Evolutionary conservation across 78 protist species (phyloP).

Genomic region (Neovahlkampfia damariscottae): DNA sequence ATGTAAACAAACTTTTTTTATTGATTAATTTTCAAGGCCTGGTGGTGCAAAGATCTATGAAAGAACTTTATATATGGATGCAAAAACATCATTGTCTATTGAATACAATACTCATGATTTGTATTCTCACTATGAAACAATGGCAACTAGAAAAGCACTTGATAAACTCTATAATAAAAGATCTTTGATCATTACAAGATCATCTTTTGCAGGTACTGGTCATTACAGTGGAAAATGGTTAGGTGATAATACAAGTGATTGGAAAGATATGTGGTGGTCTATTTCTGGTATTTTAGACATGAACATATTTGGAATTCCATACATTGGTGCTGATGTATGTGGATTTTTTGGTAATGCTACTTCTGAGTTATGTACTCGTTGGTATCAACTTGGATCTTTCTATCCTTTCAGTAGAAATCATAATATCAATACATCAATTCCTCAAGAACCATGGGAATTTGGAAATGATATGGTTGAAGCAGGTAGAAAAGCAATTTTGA

Average conservation of each 20-base stretch:
- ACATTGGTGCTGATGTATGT: slow-evolving; percentile 90
- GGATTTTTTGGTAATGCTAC: slow-evolving; percentile 93
- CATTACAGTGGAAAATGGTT: slow-evolving; percentile 95
- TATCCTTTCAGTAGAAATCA: slow-evolving; percentile 97
- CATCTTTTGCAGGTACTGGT: slow-evolving; percentile 93
- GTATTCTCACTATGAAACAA: slow-evolving; percentile 60
- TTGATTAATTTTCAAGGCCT: no score
- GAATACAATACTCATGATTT: slow-evolving; percentile 91
- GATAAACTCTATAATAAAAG: slow-evolving; percentile 46
- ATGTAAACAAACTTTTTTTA: no score
- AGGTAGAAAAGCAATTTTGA: slow-evolving; percentile 41
- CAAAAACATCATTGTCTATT: background rate
- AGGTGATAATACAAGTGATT: slow-evolving; percentile 94
- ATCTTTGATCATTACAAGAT: slow-evolving; percentile 92
- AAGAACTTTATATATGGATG: background rate
- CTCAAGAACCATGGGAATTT: slow-evolving; percentile 93
- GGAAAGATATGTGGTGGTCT: slow-evolving; percentile 73
- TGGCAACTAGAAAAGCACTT: slow-evolving; percentile 47
- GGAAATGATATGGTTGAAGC: slow-evolving; percentile 40
- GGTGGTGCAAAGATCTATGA: no score
- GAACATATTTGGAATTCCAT: slow-evolving; percentile 72
- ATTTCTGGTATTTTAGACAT: slow-evolving; percentile 77
- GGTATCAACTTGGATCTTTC: slow-evolving; percentile 91
- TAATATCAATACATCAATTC: slow-evolving; percentile 78
- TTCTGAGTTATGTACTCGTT: slow-evolving; percentile 78